Conservation (phyloP, 805 yeast genomes). For the Ogataea pilisensis region DNA sequence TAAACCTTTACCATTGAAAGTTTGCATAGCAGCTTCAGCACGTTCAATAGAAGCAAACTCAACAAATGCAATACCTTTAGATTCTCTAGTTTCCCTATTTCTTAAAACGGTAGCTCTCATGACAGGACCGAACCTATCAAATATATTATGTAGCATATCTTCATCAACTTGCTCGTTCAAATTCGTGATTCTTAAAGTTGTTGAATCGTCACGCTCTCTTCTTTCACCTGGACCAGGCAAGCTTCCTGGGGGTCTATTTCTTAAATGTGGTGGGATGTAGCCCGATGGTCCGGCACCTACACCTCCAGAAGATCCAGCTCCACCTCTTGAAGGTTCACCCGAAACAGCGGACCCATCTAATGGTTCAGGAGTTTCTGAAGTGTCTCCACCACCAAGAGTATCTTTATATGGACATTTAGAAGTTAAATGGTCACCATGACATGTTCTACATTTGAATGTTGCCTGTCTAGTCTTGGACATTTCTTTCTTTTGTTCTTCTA, state of each 20-base stretch:
- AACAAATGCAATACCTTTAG: conserved; percentile 95
- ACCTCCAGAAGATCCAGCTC: conserved; percentile 25
- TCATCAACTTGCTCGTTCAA: conserved; percentile 83
- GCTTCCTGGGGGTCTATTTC: conserved; percentile 24
- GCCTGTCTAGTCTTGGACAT: conserved; percentile 52
- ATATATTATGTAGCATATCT: conserved; percentile 63
- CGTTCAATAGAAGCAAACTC: conserved; percentile 61
- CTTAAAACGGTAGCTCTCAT: conserved; percentile 80
- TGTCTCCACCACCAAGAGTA: conserved; percentile 54
- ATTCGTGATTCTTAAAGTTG: conserved; percentile 88
- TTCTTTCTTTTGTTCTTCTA: conserved; percentile 46
- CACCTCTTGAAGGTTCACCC: conserved; percentile 18
- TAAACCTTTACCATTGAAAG: conserved; percentile 86
- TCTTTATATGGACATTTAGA: conserved; percentile 94
- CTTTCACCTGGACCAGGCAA: conserved; percentile 28
- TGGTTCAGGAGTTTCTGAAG: conserved; percentile 15
- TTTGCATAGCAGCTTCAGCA: conserved; percentile 76
- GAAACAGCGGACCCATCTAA: conserved; percentile 3
- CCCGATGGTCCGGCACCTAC: conserved; percentile 34
- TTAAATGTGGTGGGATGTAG: conserved; percentile 63
- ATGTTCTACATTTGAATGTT: conserved; percentile 69
- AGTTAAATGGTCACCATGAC: conserved; percentile 94
- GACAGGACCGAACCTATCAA: conserved; percentile 60
- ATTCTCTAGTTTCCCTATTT: conserved; percentile 89
- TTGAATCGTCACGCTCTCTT: conserved; percentile 68